Conservation (phyloP, 148 eudicot species). For the Amaranthus palmeri region DNA sequence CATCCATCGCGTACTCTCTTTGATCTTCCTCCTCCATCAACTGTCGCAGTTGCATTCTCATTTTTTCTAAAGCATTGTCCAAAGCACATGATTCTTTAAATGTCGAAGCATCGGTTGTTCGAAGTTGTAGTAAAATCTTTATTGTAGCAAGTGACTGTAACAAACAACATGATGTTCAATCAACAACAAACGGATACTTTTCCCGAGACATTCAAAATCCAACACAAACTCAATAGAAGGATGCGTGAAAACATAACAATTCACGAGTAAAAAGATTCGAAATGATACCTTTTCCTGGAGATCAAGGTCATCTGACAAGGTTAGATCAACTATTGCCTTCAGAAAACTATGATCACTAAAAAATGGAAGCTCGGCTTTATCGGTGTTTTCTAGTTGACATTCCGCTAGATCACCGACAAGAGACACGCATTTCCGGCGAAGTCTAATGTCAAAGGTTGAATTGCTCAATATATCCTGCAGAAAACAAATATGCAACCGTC, state of each 20-base stretch:
- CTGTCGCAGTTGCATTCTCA: slow-evolving; percentile 54
- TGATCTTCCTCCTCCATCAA: slow-evolving; percentile 50
- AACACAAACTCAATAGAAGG: background rate
- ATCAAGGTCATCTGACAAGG: slow-evolving; percentile 61
- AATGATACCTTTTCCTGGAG: slow-evolving; percentile 79
- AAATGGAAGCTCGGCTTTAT: slow-evolving; percentile 44
- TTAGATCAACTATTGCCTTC: slow-evolving; percentile 65
- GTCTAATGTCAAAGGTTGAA: slow-evolving; percentile 61
- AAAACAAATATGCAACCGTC: slow-evolving; percentile 12
- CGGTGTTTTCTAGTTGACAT: slow-evolving; percentile 42
- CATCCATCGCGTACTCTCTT: slow-evolving; percentile 60
- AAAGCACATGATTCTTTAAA: slow-evolving; percentile 59
- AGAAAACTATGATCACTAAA: slow-evolving; percentile 54
- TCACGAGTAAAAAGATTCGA: background rate
- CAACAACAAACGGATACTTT: background rate
- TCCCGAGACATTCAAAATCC: background rate
- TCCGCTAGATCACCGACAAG: slow-evolving; percentile 72
- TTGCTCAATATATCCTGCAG: slow-evolving; percentile 75
- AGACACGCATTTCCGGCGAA: slow-evolving; percentile 59
- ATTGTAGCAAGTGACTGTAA: slow-evolving; percentile 67
- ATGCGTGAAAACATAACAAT: background rate
- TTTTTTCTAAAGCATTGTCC: slow-evolving; percentile 56
- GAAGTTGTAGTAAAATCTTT: slow-evolving; percentile 58
- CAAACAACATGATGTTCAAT: slow-evolving; percentile 4
- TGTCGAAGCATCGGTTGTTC: slow-evolving; percentile 44